Evolutionary conservation across 106 monocot species (phyloP), one percentile per base, ranked within the genome.

Genomic region (Allium fistulosum): DNA sequence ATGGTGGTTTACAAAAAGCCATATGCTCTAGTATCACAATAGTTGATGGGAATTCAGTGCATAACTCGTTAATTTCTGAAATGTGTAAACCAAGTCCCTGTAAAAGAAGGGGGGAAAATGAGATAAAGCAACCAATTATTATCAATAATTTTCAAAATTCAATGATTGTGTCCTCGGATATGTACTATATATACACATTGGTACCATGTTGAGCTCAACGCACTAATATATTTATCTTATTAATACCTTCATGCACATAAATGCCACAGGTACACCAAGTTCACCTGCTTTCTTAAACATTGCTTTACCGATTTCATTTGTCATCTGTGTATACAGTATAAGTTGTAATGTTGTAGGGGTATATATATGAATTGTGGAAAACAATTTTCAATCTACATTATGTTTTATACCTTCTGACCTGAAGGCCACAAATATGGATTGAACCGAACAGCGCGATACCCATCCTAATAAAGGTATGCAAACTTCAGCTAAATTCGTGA

Each of bases 391-490:
- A 37, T 37, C 37, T 37, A 37, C 2, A 2, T 37, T 2, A 37
- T 4, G 4, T 2, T 37, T 37, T 5, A 52, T 65, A 94, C 94
- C 94, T 94, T 94, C 46, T 90, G 78, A 76, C 82, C 84, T 53
- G 90, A 80, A 59, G 94, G 82, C 94, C 90, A 94, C 71, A 94
- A 69, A 69, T 87, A 82, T 18, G 87, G 90, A 61, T 90, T 94
- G 64, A 94, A 94, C 51, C 90, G 87, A 68, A 94, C 84, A 49
- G 76, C 90, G 59, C 90, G 74, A 74, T 90, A 94, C 27, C 88
- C 84, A 79, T 90, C 84, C 94, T 94, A 49, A 53, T 58, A 77
- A 22, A 62, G 26, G 11, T 73, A 62, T 18, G 10, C 67, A 13
- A 62, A 48, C 7, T 5, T 74, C 64, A 64, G 16, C 68, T 64